Conservation (phyloP, 495 filamentous ascomycete species). For the Lophiotrema nucula region DNA sequence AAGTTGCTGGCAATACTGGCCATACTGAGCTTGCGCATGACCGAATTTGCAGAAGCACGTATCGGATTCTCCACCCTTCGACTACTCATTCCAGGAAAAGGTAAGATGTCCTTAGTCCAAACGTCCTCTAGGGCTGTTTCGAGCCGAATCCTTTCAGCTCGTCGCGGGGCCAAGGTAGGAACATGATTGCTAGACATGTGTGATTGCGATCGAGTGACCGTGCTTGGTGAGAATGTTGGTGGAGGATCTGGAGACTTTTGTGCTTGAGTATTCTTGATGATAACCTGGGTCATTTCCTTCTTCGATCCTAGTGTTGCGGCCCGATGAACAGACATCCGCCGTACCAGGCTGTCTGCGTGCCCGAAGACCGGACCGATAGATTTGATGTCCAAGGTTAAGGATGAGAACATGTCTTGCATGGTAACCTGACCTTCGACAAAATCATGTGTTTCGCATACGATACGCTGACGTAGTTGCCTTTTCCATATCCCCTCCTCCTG, state of each 20-base stretch:
- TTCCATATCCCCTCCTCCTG: constrained; percentile 81
- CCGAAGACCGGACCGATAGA: constrained; percentile 73
- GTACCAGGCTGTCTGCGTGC: constrained; percentile 66
- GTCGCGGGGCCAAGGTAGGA: constrained; percentile 60
- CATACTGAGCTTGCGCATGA: constrained; percentile 81
- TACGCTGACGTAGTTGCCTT: constrained; percentile 48
- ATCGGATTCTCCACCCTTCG: constrained; percentile 64
- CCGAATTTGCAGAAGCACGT: constrained; percentile 67
- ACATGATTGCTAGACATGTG: constrained; percentile 64
- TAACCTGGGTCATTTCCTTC: constrained; percentile 65
- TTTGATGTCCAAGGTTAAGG: constrained; percentile 65
- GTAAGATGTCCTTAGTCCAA: constrained; percentile 80
- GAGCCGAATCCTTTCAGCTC: constrained; percentile 72
- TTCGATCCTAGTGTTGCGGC: constrained; percentile 65
- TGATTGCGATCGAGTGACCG: constrained; percentile 69
- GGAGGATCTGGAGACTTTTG: constrained; percentile 54
- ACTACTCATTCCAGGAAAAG: constrained; percentile 79
- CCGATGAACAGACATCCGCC: constrained; percentile 78
- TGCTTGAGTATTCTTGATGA: constrained; percentile 85
- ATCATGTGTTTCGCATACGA: constrained; percentile 42
- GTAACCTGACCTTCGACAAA: constrained; percentile 47
- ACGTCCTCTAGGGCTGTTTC: constrained; percentile 73
- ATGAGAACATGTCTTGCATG: constrained; percentile 55
- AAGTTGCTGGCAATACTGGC: constrained; percentile 66
- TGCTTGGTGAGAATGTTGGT: constrained; percentile 42